These are phyloP conservation scores for Aureobasidium sp. DNA, from an alignment of 2,329 filamentous ascomycete genomes.

Conservation along the genomic window DNA sequence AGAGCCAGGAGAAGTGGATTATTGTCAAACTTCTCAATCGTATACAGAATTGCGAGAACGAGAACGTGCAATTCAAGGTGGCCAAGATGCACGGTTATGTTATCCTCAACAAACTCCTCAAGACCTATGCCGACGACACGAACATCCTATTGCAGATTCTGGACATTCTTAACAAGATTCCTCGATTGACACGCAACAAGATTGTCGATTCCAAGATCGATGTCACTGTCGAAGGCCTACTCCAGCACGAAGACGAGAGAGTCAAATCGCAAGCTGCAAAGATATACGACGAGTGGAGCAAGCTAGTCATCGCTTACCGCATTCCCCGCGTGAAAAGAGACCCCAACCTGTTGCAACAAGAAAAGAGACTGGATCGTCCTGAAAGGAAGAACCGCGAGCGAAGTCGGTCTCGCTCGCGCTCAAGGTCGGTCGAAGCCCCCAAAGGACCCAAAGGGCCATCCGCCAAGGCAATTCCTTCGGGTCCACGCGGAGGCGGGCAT, in stretches of 20 bases:
- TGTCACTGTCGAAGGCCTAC: slow-evolving; percentile 65
- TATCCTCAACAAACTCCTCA: slow-evolving; percentile 81
- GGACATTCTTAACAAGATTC: slow-evolving; percentile 81
- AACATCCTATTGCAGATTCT: slow-evolving; percentile 87
- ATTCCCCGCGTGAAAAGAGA: slow-evolving; percentile 87
- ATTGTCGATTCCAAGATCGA: slow-evolving; percentile 96
- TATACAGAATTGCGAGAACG: slow-evolving; percentile 79
- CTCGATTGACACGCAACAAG: slow-evolving; percentile 90
- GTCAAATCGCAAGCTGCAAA: slow-evolving; percentile 65
- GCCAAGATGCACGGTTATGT: slow-evolving; percentile 97
- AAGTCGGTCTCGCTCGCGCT: slow-evolving; percentile 41
- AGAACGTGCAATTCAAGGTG: slow-evolving; percentile 78
- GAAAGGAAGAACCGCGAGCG: slow-evolving; percentile 51
- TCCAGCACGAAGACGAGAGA: slow-evolving; percentile 58
- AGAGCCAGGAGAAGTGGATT: slow-evolving; percentile 99
- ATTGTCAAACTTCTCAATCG: slow-evolving; percentile 87
- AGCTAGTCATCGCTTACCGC: slow-evolving; percentile 81
- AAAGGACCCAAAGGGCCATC: slow-evolving; percentile 1
- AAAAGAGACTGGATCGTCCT: slow-evolving; percentile 58
- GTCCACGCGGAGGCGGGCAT: slow-evolving; percentile 48
- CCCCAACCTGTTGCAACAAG: slow-evolving; percentile 49
- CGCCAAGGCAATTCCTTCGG: slow-evolving; percentile 28
- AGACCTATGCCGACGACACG: slow-evolving; percentile 78
- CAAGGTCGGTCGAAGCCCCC: slow-evolving; percentile 41
- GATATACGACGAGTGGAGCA: slow-evolving; percentile 79